These are phyloP conservation scores for Hyphodiscus hymeniophilus DNA, from an alignment of 495 filamentous ascomycete genomes.

Conservation along the genomic window DNA sequence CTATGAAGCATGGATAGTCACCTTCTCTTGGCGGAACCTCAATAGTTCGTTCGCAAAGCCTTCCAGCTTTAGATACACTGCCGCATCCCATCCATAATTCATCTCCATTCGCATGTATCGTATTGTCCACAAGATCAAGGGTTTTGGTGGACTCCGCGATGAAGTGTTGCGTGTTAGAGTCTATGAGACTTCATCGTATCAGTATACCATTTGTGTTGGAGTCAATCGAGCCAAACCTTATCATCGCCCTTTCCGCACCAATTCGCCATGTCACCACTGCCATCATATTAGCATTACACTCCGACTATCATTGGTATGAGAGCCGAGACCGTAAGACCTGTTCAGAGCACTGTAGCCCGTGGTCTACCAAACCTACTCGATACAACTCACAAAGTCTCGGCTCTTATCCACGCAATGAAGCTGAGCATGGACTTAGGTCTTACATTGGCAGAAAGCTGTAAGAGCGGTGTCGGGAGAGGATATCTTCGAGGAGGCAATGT, in stretches of 20 bases:
- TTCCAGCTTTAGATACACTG: conserved; percentile 33
- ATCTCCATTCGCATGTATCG: conserved; percentile 28
- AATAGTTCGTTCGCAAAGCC: conserved; percentile 31
- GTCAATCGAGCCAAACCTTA: conserved; percentile 22
- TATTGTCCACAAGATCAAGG: conserved; percentile 25
- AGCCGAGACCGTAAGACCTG: no score
- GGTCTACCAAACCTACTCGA: no score
- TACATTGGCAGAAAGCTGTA: conserved; percentile 54
- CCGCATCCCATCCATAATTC: conserved; percentile 37
- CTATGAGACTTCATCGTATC: conserved; percentile 25
- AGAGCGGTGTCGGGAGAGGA: conserved; percentile 49
- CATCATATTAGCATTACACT: no score
- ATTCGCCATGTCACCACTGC: conserved; percentile 39
- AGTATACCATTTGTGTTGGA: not conserved
- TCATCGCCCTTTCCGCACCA: conserved; percentile 38
- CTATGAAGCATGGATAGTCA: not conserved
- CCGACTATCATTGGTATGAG: no score
- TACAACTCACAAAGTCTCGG: no score
- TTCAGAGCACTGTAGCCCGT: no score
- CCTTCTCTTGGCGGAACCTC: not conserved
- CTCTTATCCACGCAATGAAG: no score
- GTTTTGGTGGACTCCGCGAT: conserved; percentile 46
- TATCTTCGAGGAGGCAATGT: conserved; percentile 41
- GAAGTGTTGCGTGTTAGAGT: conserved; percentile 39
- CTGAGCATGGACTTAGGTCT: no score